phyloP scores from a whole-genome alignment of 2,329 filamentous ascomycete genomes.

The Xylariales sp. region DNA sequence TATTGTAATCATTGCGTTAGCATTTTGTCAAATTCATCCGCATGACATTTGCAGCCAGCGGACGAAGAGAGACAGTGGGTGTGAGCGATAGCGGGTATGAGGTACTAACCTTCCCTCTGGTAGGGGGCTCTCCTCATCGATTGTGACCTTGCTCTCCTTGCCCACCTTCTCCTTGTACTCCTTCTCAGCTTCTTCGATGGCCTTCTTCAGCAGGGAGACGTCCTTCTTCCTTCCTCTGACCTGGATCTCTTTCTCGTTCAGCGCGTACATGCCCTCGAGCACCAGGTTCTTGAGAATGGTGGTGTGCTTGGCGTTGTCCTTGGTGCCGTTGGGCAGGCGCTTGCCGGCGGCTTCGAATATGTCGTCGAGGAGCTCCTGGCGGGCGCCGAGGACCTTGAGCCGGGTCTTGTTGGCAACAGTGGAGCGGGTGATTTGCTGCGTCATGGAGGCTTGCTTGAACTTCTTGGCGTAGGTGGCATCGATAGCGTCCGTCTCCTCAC shows the following conservation, averaged over 20 bases:
- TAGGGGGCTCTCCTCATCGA: slow-evolving; percentile 77
- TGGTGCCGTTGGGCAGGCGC: slow-evolving; percentile 61
- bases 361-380: slow-evolving; percentile 85
- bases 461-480: slow-evolving; percentile 95
- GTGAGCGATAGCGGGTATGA: too few relatives aligned
- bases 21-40: background rate
- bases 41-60: too few relatives aligned
- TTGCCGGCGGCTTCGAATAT: slow-evolving; percentile 80
- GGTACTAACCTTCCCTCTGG: slow-evolving; percentile 83
- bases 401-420: slow-evolving; percentile 95
- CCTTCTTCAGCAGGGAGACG: slow-evolving; percentile 69
- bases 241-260: slow-evolving; percentile 74
- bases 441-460: slow-evolving; percentile 97
- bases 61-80: too few relatives aligned
- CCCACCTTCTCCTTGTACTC: slow-evolving; percentile 80
- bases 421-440: slow-evolving; percentile 96
- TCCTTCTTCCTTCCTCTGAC: slow-evolving; percentile 79
- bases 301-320: slow-evolving; percentile 73
- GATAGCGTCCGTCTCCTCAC: slow-evolving; percentile 89
- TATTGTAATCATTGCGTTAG: slow-evolving; percentile 3
- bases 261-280: slow-evolving; percentile 83
- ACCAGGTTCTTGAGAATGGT: slow-evolving; percentile 73
- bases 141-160: slow-evolving; percentile 62
- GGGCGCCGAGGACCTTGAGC: slow-evolving; percentile 78
- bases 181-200: slow-evolving; percentile 68